Base-by-base conservation (phyloP, 768 basidiomycete genomes). In the Phlebiopsis flavidoalba region DNA sequence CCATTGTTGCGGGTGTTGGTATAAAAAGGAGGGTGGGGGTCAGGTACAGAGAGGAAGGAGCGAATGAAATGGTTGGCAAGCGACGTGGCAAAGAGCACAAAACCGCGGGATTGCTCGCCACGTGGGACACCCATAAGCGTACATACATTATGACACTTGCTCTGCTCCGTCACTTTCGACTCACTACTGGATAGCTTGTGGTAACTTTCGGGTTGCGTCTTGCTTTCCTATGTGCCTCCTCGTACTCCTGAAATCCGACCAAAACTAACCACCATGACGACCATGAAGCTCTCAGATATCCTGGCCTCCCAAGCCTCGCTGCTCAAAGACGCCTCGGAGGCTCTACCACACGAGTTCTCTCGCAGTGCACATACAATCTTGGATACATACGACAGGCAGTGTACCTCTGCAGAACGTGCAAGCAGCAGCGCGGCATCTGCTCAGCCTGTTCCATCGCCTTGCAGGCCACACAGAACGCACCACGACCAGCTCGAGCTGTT, bases 401-500 rank as follows among this genome's bases (percentile, higher is more conserved):
- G 10, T 91, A 93, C 71, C 84, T 93, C 57, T 95, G 92, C 68
- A 72, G 85, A 8, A 87, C 89, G 0, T 95, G 92, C 69, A 77
- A 81, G 22, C 79, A 79, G 55, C 77, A 80, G 21, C 83, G 84
- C 58, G 91, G 91, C 19, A 76, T 93, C 59, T 93, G 92, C 65
- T 83, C 88, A 15, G 88, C 92, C 7, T 95, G 92, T 73, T 91
- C 89, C 31, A 81, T 93, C 55, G 89, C 91, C 22, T 95, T n/a
- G n/a, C n/a, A n/a, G n/a, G 92, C 69, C 92, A 95, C 69, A 89
- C 89, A 14, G 79, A 91, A n/a, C n/a, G n/a, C n/a, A n/a, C 70
- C 91, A 93, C 71, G 88, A 93, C 67, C 92, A 94, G 70, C 72
- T 93, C 55, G 92, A 94, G 71, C 79, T 94, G 61, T 93, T 94